Percentiles rank a stretch among this genome's conserved stretches.
Conservation (phyloP, 371 early-diverging fungal species). For the Apophysomyces trapeziformis region DNA sequence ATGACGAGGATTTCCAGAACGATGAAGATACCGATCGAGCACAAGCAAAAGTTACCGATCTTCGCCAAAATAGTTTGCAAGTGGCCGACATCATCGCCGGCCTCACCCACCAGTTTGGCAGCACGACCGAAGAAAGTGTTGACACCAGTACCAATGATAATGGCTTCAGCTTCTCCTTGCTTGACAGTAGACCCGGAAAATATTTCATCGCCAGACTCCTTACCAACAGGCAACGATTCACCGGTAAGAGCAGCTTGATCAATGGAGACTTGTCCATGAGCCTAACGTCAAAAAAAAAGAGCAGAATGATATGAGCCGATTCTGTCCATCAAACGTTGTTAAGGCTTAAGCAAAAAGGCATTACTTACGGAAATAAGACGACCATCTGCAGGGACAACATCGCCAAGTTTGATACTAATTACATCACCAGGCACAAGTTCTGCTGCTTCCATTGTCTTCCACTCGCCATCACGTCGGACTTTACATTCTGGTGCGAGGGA, state of each 20-base stretch:
- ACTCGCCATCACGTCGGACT: conserved; percentile 63
- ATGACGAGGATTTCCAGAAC: conserved; percentile 81
- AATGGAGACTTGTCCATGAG: conserved; percentile 52
- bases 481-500: conserved; percentile 76
- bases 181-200: conserved; percentile 85
- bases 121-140: conserved; percentile 92
- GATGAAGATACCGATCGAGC: conserved; percentile 70
- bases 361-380: conserved; percentile 57
- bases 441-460: conserved; percentile 57
- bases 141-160: conserved; percentile 84
- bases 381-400: conserved; percentile 81
- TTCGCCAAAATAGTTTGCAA: conserved; percentile 87
- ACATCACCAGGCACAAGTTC: conserved; percentile 77
- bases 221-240: conserved; percentile 75
- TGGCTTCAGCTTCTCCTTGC: conserved; percentile 89
- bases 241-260: conserved; percentile 89
- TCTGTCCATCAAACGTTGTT: background rate
- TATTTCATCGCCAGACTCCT: conserved; percentile 72
- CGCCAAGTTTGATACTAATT: conserved; percentile 75
- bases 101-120: conserved; percentile 77
- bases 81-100: conserved; percentile 84
- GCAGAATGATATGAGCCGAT: background rate
- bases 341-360: background rate
- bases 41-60: conserved; percentile 88
- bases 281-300: conserved; percentile 42